phyloP scores from a whole-genome alignment of 169 alveolate species.

The Cryptosporidium bovis region DNA sequence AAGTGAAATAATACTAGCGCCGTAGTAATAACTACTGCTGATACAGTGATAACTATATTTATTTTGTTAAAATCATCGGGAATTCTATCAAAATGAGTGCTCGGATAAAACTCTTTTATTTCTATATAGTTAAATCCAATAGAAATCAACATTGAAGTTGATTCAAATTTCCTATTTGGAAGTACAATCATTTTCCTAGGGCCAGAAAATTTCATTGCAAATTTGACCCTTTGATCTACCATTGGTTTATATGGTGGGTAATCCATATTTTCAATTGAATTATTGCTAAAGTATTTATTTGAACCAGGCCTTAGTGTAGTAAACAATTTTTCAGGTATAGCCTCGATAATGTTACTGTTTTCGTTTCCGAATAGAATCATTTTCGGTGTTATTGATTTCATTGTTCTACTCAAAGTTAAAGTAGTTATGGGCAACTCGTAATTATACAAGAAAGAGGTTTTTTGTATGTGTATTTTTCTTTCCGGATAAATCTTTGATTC shows the following conservation, averaged over 20 bases:
- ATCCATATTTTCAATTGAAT: neutral
- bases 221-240: constrained; percentile 2
- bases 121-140: constrained; percentile 21
- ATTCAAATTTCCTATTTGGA: constrained; percentile 28
- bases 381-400: constrained; percentile 49
- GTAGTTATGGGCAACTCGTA: constrained; percentile 42
- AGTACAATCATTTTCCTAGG: constrained; percentile 3
- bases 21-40: constrained; percentile 11
- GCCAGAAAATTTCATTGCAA: constrained; percentile 19
- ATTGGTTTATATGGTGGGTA: constrained; percentile 18
- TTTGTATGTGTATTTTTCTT: constrained; percentile 3
- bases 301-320: constrained; percentile 17
- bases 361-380: constrained; percentile 23
- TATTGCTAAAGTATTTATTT: neutral
- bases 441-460: constrained; percentile 20
- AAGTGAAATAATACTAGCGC: neutral
- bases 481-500: constrained; percentile 46
- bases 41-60: constrained; percentile 8
- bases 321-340: constrained; percentile 37
- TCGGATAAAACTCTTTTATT: constrained; percentile 16
- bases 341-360: constrained; percentile 23
- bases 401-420: constrained; percentile 22
- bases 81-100: constrained; percentile 18
- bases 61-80: constrained; percentile 31
- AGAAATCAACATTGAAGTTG: constrained; percentile 20